These are phyloP conservation scores for Papiliotrema flavescens DNA, from an alignment of 1,284 basidiomycete species.

Conservation along the genomic window DNA sequence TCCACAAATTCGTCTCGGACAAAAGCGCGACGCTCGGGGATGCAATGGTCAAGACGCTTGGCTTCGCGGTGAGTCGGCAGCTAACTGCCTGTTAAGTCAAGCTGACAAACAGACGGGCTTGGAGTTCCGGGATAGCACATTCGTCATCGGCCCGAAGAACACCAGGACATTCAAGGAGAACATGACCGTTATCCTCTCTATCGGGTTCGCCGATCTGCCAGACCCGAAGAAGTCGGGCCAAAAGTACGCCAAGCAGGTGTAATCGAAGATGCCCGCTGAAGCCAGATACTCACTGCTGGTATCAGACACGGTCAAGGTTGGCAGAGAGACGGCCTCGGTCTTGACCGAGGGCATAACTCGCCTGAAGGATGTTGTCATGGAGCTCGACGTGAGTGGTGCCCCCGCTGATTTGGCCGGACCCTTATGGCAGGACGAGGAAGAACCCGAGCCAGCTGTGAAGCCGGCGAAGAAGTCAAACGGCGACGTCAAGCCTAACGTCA, in stretches of 20 bases:
- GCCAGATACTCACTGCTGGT: slow-evolving; percentile 82
- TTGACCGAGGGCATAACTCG: slow-evolving; percentile 81
- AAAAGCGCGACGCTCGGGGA: slow-evolving; percentile 79
- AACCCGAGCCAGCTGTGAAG: slow-evolving; percentile 45
- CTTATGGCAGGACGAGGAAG: slow-evolving; percentile 24
- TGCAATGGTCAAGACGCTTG: slow-evolving; percentile 82
- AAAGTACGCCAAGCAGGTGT: slow-evolving; percentile 56
- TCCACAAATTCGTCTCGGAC: slow-evolving; percentile 66
- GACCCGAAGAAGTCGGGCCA: slow-evolving; percentile 65
- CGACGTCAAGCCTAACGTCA: slow-evolving; percentile 51
- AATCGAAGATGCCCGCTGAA: neutral
- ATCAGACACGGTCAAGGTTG: slow-evolving; percentile 82
- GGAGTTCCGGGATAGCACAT: slow-evolving; percentile 88
- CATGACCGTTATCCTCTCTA: slow-evolving; percentile 79
- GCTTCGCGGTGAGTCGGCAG: slow-evolving; percentile 66
- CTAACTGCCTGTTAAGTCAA: slow-evolving; percentile 12
- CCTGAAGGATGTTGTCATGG: slow-evolving; percentile 84
- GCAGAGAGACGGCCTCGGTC: slow-evolving; percentile 62
- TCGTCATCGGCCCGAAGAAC: slow-evolving; percentile 79
- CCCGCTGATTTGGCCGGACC: neutral
- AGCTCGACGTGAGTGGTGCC: slow-evolving; percentile 52
- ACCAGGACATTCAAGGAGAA: slow-evolving; percentile 64
- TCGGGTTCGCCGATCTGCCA: slow-evolving; percentile 78
- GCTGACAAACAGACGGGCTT: slow-evolving; percentile 67
- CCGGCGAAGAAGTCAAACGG: slow-evolving; percentile 45